Evolutionary conservation across 2,329 filamentous ascomycete genomes (phyloP), one percentile per base, ranked within the genome.

Genomic region (Trichoderma brevicompactum): DNA sequence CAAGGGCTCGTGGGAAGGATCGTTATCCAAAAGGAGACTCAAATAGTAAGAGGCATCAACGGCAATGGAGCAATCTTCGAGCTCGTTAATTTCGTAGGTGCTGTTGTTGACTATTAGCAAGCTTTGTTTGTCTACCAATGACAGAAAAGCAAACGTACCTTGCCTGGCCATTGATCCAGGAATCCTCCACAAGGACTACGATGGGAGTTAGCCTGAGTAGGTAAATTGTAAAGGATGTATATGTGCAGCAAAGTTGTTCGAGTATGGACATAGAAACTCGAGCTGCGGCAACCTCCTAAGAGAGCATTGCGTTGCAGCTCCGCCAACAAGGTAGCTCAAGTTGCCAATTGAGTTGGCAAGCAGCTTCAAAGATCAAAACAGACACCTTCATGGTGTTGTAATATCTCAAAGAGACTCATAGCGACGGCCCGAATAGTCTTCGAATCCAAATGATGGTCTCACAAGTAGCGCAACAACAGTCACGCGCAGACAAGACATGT

Each of bases 21-120:
- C 77, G 65, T 84, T 86, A 74, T 90, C 87, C 72, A 97, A 87
- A 70, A 96, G 86, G 66, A 89, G 87, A 76, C 90, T 85, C 69
- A 99, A 86, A 77, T 95, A 98, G 78, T 96, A 91, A 61, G 91
- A 90, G 64, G 94, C 95, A 81, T 97, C 94, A 73, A 98, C 88
- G 69, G 89, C 94, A 72, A 97, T 85, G 62, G 89, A 85, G 67
- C 87, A 87, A 75, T 89, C 89, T 74, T 90, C 87, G 71, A 97
- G 83, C 68, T 91, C 86, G 67, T 88, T 83, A 70, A 96, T 78
- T 66, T 88, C 82, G 71, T 87, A 85, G 55, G 82, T 84, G 74
- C 84, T 87, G 69, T 17, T 38, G 13, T 19, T 12, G 34, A 12
- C 15, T 32, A 17, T 55, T n/a, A 46, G 46, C 54, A 43, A 7